Percentiles rank a stretch among this genome's conserved stretches.
Conservation (phyloP, 306 rosid genomes). For the Sicyos edulis region DNA sequence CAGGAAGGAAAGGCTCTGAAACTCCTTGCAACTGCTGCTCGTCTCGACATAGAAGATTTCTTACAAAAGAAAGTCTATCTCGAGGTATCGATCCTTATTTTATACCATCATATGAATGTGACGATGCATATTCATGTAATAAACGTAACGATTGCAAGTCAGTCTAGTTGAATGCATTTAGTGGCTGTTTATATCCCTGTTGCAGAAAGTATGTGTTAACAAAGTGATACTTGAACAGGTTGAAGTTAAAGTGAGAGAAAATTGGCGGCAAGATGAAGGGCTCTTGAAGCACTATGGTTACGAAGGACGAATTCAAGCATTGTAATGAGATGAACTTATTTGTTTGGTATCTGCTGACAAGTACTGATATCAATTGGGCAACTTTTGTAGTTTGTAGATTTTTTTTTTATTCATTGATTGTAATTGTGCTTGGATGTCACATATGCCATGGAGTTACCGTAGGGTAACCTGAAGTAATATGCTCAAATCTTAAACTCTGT, state of each 20-base stretch:
- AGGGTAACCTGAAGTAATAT: too few species aligned
- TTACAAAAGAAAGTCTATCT: constrained; percentile 89
- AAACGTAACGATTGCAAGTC: background rate
- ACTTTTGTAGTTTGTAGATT: too few species aligned
- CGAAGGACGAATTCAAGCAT: constrained; percentile 48
- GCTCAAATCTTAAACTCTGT: too few species aligned
- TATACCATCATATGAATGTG: background rate
- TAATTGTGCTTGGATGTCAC: too few species aligned
- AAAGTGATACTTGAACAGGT: constrained; percentile 40
- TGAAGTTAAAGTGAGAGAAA: constrained; percentile 84
- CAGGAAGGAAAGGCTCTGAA: constrained; percentile 95
- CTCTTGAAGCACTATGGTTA: constrained; percentile 76
- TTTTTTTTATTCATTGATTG: too few species aligned
- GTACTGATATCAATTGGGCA: too few species aligned
- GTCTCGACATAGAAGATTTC: constrained; percentile 82
- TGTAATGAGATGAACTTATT: background rate
- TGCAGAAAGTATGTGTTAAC: background rate
- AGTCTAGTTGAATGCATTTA: background rate
- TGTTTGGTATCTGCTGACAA: background rate
- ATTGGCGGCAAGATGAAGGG: constrained; percentile 92
- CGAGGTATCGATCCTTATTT: constrained; percentile 43
- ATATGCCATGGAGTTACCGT: too few species aligned
- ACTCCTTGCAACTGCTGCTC: constrained; percentile 86
- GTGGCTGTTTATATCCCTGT: background rate
- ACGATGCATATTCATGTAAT: background rate